phyloP scores from a whole-genome alignment of 371 early-diverging fungal species.

The Mucor sp. region DNA sequence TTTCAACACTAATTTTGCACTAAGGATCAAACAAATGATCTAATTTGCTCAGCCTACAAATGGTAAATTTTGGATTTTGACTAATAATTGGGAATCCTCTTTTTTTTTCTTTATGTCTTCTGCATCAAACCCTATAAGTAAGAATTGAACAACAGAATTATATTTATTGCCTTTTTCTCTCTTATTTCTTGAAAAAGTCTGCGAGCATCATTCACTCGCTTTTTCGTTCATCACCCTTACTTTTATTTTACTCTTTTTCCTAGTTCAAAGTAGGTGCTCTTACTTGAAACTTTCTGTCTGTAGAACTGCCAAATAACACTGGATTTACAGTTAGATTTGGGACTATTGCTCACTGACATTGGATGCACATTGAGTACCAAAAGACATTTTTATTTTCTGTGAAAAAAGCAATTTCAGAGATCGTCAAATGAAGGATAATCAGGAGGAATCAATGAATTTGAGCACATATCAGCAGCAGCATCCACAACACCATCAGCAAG shows the following conservation, averaged over 20 bases:
- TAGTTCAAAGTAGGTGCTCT: background rate
- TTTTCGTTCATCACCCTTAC: background rate
- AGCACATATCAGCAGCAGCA: background rate
- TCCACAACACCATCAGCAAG: background rate
- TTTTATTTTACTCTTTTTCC: background rate
- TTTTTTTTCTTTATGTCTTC: background rate
- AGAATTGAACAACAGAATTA: background rate
- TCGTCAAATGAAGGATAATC: background rate
- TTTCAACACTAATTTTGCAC: background rate
- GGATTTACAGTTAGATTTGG: background rate
- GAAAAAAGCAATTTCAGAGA: background rate
- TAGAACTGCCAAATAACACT: background rate
- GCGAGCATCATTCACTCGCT: background rate
- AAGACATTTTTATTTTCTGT: background rate
- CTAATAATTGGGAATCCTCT: background rate
- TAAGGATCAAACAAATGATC: background rate
- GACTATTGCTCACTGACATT: background rate
- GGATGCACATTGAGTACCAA: background rate
- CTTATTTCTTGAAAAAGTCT: background rate
- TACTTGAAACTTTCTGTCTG: background rate
- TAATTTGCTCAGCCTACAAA: background rate
- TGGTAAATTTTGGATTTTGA: background rate
- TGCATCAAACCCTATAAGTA: background rate
- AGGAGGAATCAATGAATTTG: background rate
- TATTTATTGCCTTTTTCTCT: background rate